Evolutionary conservation across 2,329 filamentous ascomycete species (phyloP), one percentile per base, ranked within the genome.

Genomic region (Trichoderma hamatum): DNA sequence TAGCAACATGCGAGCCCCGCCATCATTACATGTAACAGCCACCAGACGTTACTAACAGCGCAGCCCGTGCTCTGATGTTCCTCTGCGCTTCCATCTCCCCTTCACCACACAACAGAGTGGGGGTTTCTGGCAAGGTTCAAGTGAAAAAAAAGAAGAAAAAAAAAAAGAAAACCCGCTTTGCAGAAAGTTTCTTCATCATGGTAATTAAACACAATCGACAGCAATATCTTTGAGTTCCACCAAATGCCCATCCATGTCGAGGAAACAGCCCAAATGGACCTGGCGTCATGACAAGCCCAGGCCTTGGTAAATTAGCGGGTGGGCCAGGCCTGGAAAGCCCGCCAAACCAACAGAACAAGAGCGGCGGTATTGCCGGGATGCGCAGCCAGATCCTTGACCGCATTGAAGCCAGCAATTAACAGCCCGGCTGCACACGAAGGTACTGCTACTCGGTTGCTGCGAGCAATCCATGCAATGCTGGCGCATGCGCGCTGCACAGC

Each of bases 221-320:
- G 49, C 61, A 55, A 32, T 56, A 56, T 34, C 28, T 9, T 56
- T 56, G 54, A 59, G 63, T 67, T 67, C 63, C 63, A 67, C 63
- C 24, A 54, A 14, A 49, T 67, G 34, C 49, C 28, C 43, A 67
- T 56, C 63, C 63, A 36, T 51, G 63, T 67, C 63, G 63, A 28
- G 55, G 21, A 67, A 28, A 67, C 26, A 21, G 28, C 65, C 65
- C 65, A 56, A 67, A 61, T n/a, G 11, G 62, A 55, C 62, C 52
- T 65, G 62, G 49, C 55, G 64, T 43, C 32, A 30, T 46, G 26
- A n/a, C 24, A 62, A 26, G 21, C 56, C 56, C 26, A 54, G 51
- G 30, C n/a, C 34, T 32, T 67, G 65, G 65, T 51, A 60, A 67
- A 67, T 67, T 32, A 67, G 65, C 65, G 49, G 65, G 65, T 67